Evolutionary conservation across 768 basidiomycete genomes (phyloP).

Genomic region (Mycena sanguinolenta): DNA sequence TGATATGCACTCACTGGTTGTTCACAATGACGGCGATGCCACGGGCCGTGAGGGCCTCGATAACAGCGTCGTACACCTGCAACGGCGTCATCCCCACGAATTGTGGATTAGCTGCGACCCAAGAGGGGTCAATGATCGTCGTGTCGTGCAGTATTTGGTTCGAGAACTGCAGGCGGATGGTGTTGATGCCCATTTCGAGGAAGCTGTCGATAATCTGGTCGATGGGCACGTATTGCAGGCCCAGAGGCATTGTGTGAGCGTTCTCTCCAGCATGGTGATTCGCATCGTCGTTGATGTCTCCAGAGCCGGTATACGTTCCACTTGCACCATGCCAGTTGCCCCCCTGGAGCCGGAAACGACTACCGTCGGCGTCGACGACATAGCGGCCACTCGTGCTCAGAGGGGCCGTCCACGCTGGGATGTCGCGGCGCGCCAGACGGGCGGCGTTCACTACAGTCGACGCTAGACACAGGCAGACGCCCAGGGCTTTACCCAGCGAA

Average conservation of each 20-base stretch:
- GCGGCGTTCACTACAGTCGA: neutral
- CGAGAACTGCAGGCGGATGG: constrained; percentile 35
- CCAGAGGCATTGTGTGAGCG: constrained; percentile 36
- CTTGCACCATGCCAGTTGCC: constrained; percentile 33
- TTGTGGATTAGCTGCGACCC: constrained; percentile 37
- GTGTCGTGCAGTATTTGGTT: constrained; percentile 35
- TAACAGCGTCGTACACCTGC: constrained; percentile 35
- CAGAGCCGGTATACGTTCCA: constrained; percentile 28
- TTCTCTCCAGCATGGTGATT: constrained; percentile 31
- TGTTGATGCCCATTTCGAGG: constrained; percentile 29
- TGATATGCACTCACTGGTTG: constrained; percentile 17
- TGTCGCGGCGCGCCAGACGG: constrained; percentile 5
- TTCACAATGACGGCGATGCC: constrained; percentile 36
- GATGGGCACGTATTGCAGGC: constrained; percentile 37
- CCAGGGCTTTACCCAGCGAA: neutral
- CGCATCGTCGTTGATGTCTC: constrained; percentile 32
- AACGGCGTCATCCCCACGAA: constrained; percentile 33
- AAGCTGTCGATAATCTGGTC: constrained; percentile 36
- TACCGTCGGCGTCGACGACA: constrained; percentile 29
- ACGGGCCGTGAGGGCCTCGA: constrained; percentile 32
- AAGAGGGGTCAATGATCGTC: constrained; percentile 16
- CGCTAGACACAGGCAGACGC: neutral
- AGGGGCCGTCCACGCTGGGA: constrained; percentile 18
- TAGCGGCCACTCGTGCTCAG: constrained; percentile 34
- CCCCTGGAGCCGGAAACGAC: constrained; percentile 24